Base-by-base conservation (phyloP, 306 rosid genomes). In the Delonix regia region DNA sequence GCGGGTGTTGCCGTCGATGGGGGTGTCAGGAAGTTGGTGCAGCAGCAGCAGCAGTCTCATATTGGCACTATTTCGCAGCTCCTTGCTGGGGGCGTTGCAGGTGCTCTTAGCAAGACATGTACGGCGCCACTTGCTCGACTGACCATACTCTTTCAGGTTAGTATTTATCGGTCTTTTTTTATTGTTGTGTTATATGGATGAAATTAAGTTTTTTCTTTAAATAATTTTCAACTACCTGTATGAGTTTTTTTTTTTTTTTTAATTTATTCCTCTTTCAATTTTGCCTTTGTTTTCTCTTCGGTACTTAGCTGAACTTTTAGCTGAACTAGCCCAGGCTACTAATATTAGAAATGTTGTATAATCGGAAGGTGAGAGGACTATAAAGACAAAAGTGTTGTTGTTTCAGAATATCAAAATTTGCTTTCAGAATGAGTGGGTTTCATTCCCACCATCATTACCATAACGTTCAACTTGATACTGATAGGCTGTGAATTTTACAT, bases 41-140 rank as follows among this genome's bases (percentile, higher is more conserved):
- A 73, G 59, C 87, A 81, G 59, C 85, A 79, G 63, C 85, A 14
- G 52, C 52, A 47, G 63, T 83, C 94, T 69, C 99, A 88, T 90
- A 83, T 89, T 73, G 94, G 88, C 33, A 78, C 97, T 18, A 22
- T 89, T 36, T 88, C 98, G 53, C 99, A 92, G 85, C 94, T 92
- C 66, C 85, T 92, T 24, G 97, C 99, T 69, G 98, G 98, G 18
- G 99, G 99, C 4, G 92, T 92, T 52, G 99, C 99, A 5, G 99
- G 99, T 8, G 97, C 98, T 41, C 81, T 95, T 7, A 85, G 92
- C 79, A 95, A 95, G 85, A 92, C 99, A 18, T 95, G 98, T 68
- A 95, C 99, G 48, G 99, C 99, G 22, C 99, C 99, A 41, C 96
- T 95, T 51, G 99, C 98, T 14, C 89, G 99, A 21, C 91, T 95